Percentiles rank a stretch among this genome's conserved stretches.
These are phyloP conservation scores for Talaromyces albobiverticillius DNA, from an alignment of 2,329 filamentous ascomycete genomes.

Conservation along the genomic window DNA sequence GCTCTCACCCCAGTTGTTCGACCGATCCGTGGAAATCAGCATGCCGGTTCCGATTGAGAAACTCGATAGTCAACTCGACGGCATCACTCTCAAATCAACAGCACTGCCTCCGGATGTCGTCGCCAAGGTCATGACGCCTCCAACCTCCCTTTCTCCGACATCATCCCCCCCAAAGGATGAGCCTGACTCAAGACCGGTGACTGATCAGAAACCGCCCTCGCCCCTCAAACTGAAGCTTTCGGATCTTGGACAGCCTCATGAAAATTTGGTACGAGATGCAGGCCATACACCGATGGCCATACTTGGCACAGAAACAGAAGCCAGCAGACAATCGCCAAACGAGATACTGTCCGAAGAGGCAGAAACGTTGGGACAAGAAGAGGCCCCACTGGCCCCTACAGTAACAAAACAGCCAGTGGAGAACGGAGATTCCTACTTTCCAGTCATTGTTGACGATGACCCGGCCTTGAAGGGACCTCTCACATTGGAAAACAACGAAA, in stretches of 20 bases:
- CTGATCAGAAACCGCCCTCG: constrained; percentile 25
- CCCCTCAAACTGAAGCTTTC: constrained; percentile 34
- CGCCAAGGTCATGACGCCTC: constrained; percentile 42
- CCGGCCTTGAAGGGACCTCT: constrained; percentile 43
- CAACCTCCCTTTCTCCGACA: constrained; percentile 36
- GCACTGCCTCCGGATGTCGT: constrained; percentile 42
- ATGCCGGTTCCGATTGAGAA: constrained; percentile 46
- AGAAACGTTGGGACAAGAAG: constrained; percentile 19
- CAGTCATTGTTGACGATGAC: constrained; percentile 37
- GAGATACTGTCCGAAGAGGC: constrained; percentile 9
- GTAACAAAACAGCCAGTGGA: constrained; percentile 34
- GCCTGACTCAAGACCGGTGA: constrained; percentile 16
- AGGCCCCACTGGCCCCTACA: constrained; percentile 32
- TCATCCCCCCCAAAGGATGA: constrained; percentile 26
- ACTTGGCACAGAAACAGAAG: constrained; percentile 35
- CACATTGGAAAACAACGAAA: constrained; percentile 40
- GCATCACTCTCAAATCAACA: constrained; percentile 47
- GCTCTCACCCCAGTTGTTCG: constrained; percentile 35
- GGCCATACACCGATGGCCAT: constrained; percentile 46
- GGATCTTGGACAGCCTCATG: constrained; percentile 37
- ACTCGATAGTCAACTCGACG: constrained; percentile 45
- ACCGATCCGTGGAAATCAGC: constrained; percentile 28
- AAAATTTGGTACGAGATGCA: constrained; percentile 39
- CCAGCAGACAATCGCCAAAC: constrained; percentile 23
- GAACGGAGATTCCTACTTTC: constrained; percentile 40